Base-by-base conservation (phyloP, 805 yeast species). In the Wickerhamiella cacticola region DNA sequence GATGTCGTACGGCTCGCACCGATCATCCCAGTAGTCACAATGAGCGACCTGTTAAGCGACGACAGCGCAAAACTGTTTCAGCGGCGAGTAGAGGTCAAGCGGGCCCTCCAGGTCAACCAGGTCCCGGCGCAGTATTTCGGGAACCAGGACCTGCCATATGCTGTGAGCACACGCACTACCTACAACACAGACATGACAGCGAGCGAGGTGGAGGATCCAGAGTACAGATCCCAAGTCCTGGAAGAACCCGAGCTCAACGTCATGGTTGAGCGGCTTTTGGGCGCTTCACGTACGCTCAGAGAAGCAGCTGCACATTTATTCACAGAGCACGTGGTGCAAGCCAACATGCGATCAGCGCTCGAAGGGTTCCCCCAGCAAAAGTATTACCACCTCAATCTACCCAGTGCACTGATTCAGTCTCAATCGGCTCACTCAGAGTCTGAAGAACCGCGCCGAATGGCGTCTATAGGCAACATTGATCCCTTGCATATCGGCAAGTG, bases 381-480 rank as follows among this genome's bases (percentile, higher is more conserved):
- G 19, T 39, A 39, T n/a, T 39, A 39, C 24, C 42, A 39, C 15
- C 15, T 39, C 7, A 39, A 39, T 12, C 29, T 39, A 3, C 40
- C 25, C 9, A 23, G 15, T 34, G 40, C 41, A 23, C 21, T 33
- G 15, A 6, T 16, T 5, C 24, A 22, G 22, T 12, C 23, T 18
- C 29, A 5, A 18, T 19, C 15, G 9, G 24, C 23, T 28, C 5
- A 19, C 9, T 7, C 12, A 7, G 25, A 36, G 15, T 10, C 41
- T n/a, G n/a, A n/a, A 19, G 5, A 35, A 18, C 15, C 34, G 42
- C 18, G 42, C 18, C 41, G 51, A 13, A 42, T 56, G 35, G 44
- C 40, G 19, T 52, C 55, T 15, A 56, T 56, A 22, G 54, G 50
- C 18, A 53, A 52, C 46, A 44, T 56, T 16, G 59, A 56, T 34